A percentile compares a stretch with the other conserved stretches of the same genome.
Evolutionary conservation across 225 moss, liverwort and hornwort species (phyloP).

Genomic region (Rhytidiadelphus loreus): DNA sequence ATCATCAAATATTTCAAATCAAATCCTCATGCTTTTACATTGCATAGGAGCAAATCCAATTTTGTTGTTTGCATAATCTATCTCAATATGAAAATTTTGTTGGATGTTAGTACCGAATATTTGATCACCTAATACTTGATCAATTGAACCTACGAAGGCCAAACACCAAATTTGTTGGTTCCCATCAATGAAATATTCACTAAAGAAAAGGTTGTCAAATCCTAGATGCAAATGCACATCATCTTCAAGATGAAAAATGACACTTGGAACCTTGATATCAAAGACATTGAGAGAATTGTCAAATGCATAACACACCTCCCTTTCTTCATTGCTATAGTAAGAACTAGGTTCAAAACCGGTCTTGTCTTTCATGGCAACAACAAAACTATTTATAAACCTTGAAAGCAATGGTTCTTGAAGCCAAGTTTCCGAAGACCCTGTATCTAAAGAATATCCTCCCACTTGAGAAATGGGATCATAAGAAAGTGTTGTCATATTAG

Average conservation of each 20-base stretch:
- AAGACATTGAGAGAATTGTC: not conserved
- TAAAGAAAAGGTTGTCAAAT: not conserved
- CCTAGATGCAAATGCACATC: not conserved
- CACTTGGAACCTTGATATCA: not conserved
- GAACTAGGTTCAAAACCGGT: not conserved
- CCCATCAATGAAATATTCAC: fast-evolving
- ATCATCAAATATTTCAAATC: not conserved
- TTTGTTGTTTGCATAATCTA: not conserved
- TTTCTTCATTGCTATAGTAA: not conserved
- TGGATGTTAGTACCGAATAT: not conserved
- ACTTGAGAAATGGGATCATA: not conserved
- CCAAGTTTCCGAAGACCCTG: not conserved
- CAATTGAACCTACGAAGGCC: not conserved
- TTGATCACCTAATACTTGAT: not conserved
- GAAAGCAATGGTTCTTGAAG: not conserved
- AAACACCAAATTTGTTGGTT: not conserved
- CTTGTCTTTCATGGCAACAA: not conserved
- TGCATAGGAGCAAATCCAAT: not conserved
- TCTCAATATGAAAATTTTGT: not conserved
- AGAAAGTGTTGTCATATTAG: not conserved
- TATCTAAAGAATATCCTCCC: not conserved
- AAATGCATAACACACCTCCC: not conserved
- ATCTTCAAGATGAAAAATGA: not conserved
- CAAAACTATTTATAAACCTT: not conserved
- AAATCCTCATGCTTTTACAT: not conserved